Conservation (phyloP, 192 early-diverging fungal species). For the Phlyctochytrium planicorne region DNA sequence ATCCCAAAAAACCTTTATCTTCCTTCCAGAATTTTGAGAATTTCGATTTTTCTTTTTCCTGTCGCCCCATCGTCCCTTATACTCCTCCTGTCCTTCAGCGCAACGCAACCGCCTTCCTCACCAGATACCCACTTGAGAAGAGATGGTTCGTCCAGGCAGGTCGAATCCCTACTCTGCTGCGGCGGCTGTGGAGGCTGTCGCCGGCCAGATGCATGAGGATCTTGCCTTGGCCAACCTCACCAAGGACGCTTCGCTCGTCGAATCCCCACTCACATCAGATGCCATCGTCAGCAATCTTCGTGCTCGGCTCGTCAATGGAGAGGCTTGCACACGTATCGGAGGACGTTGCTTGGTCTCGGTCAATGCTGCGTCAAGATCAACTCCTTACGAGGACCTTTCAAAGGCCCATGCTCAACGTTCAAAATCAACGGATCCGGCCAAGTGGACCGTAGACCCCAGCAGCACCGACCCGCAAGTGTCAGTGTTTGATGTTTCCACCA, state of each 20-base stretch:
- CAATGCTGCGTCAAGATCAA: conserved; percentile 36
- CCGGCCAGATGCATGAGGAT: conserved; percentile 10
- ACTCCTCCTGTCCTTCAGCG: too few relatives aligned
- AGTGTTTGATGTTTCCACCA: conserved; percentile 78
- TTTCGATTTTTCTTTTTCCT: too few relatives aligned
- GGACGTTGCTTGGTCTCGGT: conserved; percentile 42
- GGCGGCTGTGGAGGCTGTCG: conserved; percentile 19
- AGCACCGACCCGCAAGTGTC: conserved; percentile 63
- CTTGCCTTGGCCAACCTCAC: conserved; percentile 7
- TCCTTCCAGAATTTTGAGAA: too few relatives aligned
- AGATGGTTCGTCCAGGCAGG: conserved; percentile 32
- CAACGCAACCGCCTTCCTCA: too few relatives aligned
- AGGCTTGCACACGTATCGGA: not conserved
- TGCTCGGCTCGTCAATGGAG: conserved; percentile 3
- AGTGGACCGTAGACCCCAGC: conserved; percentile 12
- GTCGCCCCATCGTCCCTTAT: too few relatives aligned
- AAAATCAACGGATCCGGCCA: not conserved
- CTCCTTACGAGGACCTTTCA: conserved; percentile 57
- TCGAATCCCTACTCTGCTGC: conserved; percentile 36
- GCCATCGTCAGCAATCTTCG: conserved; percentile 20
- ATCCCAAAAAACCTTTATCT: too few relatives aligned
- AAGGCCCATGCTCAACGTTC: conserved; percentile 65
- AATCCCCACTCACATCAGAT: conserved; percentile 4
- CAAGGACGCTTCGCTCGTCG: conserved; percentile 2
- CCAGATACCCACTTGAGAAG: too few relatives aligned